Base-by-base conservation (phyloP, 257 asterid genomes). In the Solanum rostratum region DNA sequence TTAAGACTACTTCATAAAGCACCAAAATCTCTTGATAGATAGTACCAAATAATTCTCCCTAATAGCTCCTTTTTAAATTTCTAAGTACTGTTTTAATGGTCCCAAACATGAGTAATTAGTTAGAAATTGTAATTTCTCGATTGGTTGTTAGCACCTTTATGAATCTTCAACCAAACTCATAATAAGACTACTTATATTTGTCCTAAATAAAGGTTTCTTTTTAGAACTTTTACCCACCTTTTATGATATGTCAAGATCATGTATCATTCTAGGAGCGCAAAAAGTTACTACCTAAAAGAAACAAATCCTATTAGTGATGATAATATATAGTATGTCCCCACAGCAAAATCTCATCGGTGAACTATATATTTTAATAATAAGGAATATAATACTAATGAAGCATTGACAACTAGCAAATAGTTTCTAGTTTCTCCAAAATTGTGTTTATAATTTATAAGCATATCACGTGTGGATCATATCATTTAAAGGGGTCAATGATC, bases 11-110 rank as follows among this genome's bases (percentile, higher is more conserved):
- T 57, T 81, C 27, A n/a, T 10, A 81, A 81, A 60, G 16, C 54
- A 60, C 39, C 76, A 81, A 60, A 79, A 81, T 55, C 84, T 41
- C 84, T 81, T 59, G 76, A 81, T 41, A 81, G 60, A 81, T 60
- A n/a, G 5, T 22, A 59, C 57, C 76, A 41, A 60, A 60, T 54
- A 63, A 59, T 59, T 6, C 65, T 9, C 73, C 45, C 33, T 7
- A 22, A 39, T 81, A 16, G 57, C 15, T 39, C 55, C 22, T 80
- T 13, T 53, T 55, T 39, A 6, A 59, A 39, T 54, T n/a, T 24
- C 55, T 81, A 59, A 39, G 4, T 39, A 4, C 43, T 81, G 54
- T n/a, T 81, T 59, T 11, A 39, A 45, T 59, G 37, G 73, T 13
- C 41, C 57, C 41, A 60, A 46, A 22, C 29, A 59, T 41, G 53